Conservation (phyloP, 345 rosid species). For the Trapa bicornis region DNA sequence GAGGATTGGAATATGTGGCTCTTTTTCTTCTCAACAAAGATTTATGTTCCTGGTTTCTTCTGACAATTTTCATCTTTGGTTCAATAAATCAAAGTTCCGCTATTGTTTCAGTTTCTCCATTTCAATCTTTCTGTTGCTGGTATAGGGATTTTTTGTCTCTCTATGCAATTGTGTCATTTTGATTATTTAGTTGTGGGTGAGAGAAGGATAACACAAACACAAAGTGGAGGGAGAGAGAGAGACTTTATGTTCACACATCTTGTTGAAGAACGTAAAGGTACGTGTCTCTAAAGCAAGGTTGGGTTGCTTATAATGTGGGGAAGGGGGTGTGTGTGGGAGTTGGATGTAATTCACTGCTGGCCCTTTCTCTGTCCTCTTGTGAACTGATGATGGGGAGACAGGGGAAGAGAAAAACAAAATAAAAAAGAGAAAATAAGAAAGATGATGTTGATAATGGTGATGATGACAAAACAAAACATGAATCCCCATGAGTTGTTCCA, state of each 20-base stretch:
- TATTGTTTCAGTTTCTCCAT: background rate
- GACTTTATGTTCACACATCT: background rate
- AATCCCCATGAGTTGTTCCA: no score
- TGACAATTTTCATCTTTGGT: conserved; percentile 16
- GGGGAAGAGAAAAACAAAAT: no score
- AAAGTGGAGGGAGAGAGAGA: background rate
- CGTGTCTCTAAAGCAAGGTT: conserved; percentile 20
- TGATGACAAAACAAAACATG: no score
- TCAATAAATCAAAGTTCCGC: conserved; percentile 33
- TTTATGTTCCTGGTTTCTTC: background rate
- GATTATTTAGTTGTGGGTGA: background rate
- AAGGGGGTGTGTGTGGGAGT: conserved; percentile 13
- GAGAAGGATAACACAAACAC: background rate
- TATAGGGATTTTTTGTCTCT: background rate
- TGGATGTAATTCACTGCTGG: conserved; percentile 22
- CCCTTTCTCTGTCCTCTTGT: conserved; percentile 5
- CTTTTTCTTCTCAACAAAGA: background rate
- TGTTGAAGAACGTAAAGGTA: conserved; percentile 8
- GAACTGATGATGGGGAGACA: background rate
- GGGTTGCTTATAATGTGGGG: conserved; percentile 14
- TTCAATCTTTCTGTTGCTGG: background rate
- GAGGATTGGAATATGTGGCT: background rate
- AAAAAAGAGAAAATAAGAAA: no score
- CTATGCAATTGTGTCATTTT: background rate
- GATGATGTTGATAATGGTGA: no score